These are phyloP conservation scores for Omphalotus guepiniiformis DNA, from an alignment of 768 basidiomycete genomes.

Conservation along the genomic window DNA sequence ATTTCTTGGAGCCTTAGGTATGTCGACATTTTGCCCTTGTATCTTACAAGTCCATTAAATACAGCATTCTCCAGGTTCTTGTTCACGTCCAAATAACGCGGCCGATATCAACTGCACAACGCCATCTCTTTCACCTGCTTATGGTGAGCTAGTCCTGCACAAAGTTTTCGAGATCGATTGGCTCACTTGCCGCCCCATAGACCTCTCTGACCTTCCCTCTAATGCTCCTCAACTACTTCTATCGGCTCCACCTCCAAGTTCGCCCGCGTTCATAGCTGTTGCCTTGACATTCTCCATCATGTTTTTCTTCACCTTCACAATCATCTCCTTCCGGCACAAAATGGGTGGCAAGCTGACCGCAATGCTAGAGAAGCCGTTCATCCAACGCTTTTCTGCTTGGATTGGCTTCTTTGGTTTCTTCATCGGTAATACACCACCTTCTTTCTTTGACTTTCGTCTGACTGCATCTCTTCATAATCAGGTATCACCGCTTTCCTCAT, in stretches of 20 bases:
- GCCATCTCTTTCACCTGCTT: constrained; percentile 51
- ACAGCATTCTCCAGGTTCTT: constrained; percentile 52
- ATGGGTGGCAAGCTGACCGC: constrained; percentile 50
- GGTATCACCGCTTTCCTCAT: constrained; percentile 67
- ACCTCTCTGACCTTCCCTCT: constrained; percentile 57
- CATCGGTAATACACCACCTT: constrained; percentile 47
- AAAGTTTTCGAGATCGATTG: too few relatives aligned
- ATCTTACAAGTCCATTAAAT: neutral
- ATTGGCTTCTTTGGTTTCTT: constrained; percentile 75
- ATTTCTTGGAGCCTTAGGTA: constrained; percentile 65
- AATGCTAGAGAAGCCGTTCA: constrained; percentile 48
- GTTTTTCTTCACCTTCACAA: constrained; percentile 63
- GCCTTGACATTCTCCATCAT: constrained; percentile 51
- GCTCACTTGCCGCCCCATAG: constrained; percentile 29
- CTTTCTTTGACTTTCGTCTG: neutral
- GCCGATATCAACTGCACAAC: constrained; percentile 52
- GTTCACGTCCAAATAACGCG: constrained; percentile 46
- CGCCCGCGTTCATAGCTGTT: constrained; percentile 61
- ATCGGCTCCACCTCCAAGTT: constrained; percentile 55
- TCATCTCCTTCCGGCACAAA: constrained; percentile 63
- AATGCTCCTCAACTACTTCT: constrained; percentile 53
- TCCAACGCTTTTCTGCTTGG: constrained; percentile 65
- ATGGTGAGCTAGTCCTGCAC: constrained; percentile 42
- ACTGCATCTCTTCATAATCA: constrained; percentile 34
- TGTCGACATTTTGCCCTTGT: constrained; percentile 11